Evolutionary conservation across 306 rosid genomes (phyloP), one percentile per base, ranked within the genome.

Genomic region (Corylus heterophylla): DNA sequence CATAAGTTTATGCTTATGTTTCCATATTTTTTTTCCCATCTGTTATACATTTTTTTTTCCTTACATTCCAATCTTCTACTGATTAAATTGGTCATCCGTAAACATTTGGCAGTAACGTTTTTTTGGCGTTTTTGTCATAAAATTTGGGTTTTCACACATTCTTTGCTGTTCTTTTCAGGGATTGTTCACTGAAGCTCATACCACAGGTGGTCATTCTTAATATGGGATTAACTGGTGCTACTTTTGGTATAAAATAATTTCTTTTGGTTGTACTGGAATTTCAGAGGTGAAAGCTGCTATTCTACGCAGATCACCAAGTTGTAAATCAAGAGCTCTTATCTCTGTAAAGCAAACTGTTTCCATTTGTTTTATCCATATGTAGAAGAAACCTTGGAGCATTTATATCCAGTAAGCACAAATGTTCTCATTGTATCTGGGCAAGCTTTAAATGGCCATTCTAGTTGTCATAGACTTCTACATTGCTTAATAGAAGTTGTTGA

Each of bases 301-400:
- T 58, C 44, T 69, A 78, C 75, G 89, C 80, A 47, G 82, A 81
- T 85, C 79, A 79, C 71, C 75, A 75, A 82, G 82, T 76, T 87
- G 90, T 87, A 89, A 86, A 91, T 87, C 85, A 56, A 75, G 86
- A 81, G 74, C 74, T 29, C 9, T 61, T 61, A 78, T 74, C 79
- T 85, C 68, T 93, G 94, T 92, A 85, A 87, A 94, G 88, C 70
- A 85, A 86, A 83, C 85, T 83, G 83, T 58, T 86, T 76, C 87
- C 35, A 74, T 89, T 78, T 81, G 76, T 86, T 77, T 86, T 77
- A 79, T 73, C 84, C 79, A 74, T 84, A 76, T 83, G 81, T 74
- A 79, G 85, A 20, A 84, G 83, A 85, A 75, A 82, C 82, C 77
- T 76, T 81, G 82, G 76, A 78, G 81, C 76, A 66, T 75, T 80